Percentiles rank a stretch among this genome's conserved stretches.
Evolutionary conservation across 805 yeast genomes (phyloP).

Genomic region (Pichia heedii): DNA sequence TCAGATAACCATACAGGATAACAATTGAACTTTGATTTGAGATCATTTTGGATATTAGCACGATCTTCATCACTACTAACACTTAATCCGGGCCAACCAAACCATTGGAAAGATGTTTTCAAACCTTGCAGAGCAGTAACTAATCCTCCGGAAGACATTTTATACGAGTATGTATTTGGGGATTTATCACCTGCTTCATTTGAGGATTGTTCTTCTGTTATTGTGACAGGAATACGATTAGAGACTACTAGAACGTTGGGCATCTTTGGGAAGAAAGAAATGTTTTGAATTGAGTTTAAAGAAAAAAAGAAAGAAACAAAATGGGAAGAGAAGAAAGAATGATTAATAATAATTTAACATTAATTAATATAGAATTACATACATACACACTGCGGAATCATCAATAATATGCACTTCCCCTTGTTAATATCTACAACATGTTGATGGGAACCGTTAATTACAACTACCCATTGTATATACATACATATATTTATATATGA

Average conservation of each 20-base stretch:
- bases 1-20: conserved; percentile 84
- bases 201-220: conserved; percentile 35
- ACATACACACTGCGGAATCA: too few relatives aligned
- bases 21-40: conserved; percentile 73
- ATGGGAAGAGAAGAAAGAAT: too few relatives aligned
- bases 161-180: conserved; percentile 55
- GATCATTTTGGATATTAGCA: conserved; percentile 56
- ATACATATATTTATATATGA: too few relatives aligned
- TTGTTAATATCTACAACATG: too few relatives aligned
- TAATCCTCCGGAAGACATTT: conserved; percentile 95
- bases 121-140: conserved; percentile 94
- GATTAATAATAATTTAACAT: too few relatives aligned
- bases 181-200: not conserved
- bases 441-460: too few relatives aligned
- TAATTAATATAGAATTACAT: too few relatives aligned
- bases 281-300: too few relatives aligned
- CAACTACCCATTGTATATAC: too few relatives aligned
- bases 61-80: conserved; percentile 65
- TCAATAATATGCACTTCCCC: too few relatives aligned
- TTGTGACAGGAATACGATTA: conserved; percentile 91
- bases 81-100: conserved; percentile 96
- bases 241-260: conserved; percentile 80
- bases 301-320: too few relatives aligned
- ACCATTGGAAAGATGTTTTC: conserved; percentile 89
- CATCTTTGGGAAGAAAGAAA: too few relatives aligned